phyloP scores from a whole-genome alignment of 2,329 filamentous ascomycete genomes.

The Aspergillus ochraceus region DNA sequence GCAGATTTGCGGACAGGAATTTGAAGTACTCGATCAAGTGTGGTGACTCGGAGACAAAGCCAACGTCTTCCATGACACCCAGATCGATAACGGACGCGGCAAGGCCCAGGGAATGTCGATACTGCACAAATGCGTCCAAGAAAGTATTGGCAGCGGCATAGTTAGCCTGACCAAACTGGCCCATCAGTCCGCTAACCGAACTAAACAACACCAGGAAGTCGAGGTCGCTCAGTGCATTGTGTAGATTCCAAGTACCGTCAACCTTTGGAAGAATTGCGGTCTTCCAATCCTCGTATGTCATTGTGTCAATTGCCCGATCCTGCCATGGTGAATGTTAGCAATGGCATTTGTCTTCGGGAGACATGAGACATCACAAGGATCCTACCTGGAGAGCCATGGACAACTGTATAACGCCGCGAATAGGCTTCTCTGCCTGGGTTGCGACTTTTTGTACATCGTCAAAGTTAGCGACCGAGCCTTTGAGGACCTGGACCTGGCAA shows the following conservation, averaged over 20 bases:
- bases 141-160: slow-evolving; percentile 44
- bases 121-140: slow-evolving; percentile 18
- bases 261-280: slow-evolving; percentile 42
- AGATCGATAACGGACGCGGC: slow-evolving; percentile 5
- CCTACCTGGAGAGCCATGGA: neutral
- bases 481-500: neutral
- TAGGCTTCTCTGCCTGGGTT: neutral
- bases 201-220: slow-evolving; percentile 46
- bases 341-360: neutral
- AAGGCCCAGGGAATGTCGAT: neutral
- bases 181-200: slow-evolving; percentile 45
- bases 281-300: slow-evolving; percentile 41
- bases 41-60: neutral
- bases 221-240: slow-evolving; percentile 29
- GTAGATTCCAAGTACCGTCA: slow-evolving; percentile 39
- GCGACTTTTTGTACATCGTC: neutral
- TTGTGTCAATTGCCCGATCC: slow-evolving; percentile 9
- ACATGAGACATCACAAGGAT: neutral
- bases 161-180: slow-evolving; percentile 48
- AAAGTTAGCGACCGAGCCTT: neutral
- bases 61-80: neutral
- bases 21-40: neutral
- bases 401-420: neutral
- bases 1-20: neutral
- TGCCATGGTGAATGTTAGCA: neutral